Conservation (phyloP, 2,329 filamentous ascomycete genomes). For the Magnaporthales sp. region DNA sequence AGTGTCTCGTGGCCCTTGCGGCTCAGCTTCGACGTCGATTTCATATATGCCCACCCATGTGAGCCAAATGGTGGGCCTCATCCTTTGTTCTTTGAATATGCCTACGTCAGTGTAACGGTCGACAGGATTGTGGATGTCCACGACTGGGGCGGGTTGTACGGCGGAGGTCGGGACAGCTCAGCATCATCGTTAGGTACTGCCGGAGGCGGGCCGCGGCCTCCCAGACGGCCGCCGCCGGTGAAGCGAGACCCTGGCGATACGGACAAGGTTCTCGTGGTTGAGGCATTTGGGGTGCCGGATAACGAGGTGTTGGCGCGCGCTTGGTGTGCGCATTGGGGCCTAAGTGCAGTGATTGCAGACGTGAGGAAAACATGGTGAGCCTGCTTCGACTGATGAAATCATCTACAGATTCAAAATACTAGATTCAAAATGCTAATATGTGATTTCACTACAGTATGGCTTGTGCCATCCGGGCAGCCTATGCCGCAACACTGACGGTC, state of each 20-base stretch:
- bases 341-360: constrained; percentile 63
- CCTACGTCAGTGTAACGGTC: constrained; percentile 47
- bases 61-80: constrained; percentile 45
- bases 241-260: constrained; percentile 37
- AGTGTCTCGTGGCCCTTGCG: constrained; percentile 54
- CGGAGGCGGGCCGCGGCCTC: constrained; percentile 4
- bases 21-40: constrained; percentile 56
- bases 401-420: too few relatives aligned
- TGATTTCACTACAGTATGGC: constrained; percentile 42
- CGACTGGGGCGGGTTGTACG: constrained; percentile 51
- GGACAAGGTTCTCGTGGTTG: constrained; percentile 61
- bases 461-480: constrained; percentile 67
- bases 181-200: neutral
- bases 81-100: constrained; percentile 65
- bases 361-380: constrained; percentile 57
- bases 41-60: constrained; percentile 58
- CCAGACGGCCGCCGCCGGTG: constrained; percentile 8
- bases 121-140: constrained; percentile 57
- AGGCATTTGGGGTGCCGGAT: constrained; percentile 64
- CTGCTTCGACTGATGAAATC: neutral
- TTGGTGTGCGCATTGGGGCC: constrained; percentile 70
- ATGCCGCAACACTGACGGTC: constrained; percentile 63
- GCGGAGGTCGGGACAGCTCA: constrained; percentile 8
- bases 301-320: constrained; percentile 70
- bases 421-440: neutral